Percentiles rank a stretch among this genome's conserved stretches.
Conservation (phyloP, 2,329 filamentous ascomycete species). For the Periconia sp. region DNA sequence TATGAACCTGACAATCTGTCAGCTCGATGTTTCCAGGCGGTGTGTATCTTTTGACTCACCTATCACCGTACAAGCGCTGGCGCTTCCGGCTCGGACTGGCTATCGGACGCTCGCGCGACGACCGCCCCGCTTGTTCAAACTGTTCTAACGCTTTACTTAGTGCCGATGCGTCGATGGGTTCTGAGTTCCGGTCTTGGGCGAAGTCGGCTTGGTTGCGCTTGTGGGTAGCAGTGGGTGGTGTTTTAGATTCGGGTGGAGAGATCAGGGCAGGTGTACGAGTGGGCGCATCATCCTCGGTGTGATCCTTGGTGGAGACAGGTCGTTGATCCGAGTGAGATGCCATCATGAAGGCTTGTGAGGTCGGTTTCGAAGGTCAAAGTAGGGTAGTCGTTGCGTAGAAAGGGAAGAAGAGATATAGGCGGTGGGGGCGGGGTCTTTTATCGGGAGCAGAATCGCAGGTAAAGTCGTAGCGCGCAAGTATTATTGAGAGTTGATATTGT, state of each 20-base stretch:
- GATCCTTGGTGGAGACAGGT: conserved; percentile 18
- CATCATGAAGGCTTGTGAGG: conserved; percentile 19
- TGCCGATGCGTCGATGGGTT: conserved; percentile 61
- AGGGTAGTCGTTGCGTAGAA: background rate
- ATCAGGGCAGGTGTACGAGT: conserved; percentile 50
- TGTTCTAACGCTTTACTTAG: conserved; percentile 64
- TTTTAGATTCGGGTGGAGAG: conserved; percentile 62
- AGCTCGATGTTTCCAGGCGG: background rate
- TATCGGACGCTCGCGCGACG: conserved; percentile 60
- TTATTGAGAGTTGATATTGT: background rate
- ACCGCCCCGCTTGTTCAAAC: conserved; percentile 61
- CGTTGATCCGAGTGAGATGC: conserved; percentile 14
- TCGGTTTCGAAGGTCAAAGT: background rate
- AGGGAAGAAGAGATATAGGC: conserved; percentile 2
- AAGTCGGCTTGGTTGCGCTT: conserved; percentile 47
- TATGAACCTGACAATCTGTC: conserved; percentile 70
- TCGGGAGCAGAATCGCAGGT: conserved; percentile 11
- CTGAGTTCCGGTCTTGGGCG: conserved; percentile 45
- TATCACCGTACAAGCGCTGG: conserved; percentile 64
- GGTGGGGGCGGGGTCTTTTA: conserved; percentile 7
- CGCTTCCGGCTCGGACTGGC: conserved; percentile 70
- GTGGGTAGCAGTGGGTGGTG: conserved; percentile 59
- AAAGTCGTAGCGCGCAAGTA: conserved; percentile 8
- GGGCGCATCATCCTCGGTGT: conserved; percentile 20
- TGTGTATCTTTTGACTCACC: conserved; percentile 24